A percentile compares a stretch with the other conserved stretches of the same genome.
Evolutionary conservation across 768 basidiomycete species (phyloP).

Genomic region (Hypholoma sublateritium): DNA sequence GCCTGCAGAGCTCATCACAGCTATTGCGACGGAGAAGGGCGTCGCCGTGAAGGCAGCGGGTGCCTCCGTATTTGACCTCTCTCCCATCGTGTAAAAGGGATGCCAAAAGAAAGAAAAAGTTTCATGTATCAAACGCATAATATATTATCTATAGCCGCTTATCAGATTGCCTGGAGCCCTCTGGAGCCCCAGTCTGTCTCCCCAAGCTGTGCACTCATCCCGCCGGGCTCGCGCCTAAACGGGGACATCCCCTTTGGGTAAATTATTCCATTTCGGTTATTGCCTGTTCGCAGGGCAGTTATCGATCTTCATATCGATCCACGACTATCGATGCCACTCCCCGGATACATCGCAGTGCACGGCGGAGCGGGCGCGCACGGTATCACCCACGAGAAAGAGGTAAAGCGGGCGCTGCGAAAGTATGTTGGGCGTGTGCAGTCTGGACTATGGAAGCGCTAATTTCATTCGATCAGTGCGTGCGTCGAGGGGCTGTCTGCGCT

Average conservation of each 20-base stretch:
- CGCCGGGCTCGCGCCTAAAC: background rate
- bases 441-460: background rate
- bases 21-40: conserved; percentile 94
- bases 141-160: background rate
- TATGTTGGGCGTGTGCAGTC: conserved; percentile 26
- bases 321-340: conserved; percentile 14
- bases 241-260: conserved; percentile 5
- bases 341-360: conserved; percentile 61
- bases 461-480: conserved; percentile 47
- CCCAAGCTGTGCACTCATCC: background rate
- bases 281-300: background rate
- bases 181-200: background rate
- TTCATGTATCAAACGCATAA: background rate
- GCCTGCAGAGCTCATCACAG: conserved; percentile 90
- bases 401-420: conserved; percentile 59
- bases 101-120: background rate
- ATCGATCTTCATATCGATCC: conserved; percentile 5
- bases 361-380: conserved; percentile 77
- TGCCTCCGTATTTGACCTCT: conserved; percentile 61
- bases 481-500: conserved; percentile 27
- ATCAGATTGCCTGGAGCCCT: background rate
- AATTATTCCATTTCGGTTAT: conserved; percentile 9
- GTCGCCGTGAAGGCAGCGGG: conserved; percentile 75
- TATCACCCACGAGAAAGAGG: conserved; percentile 41
- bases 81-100: conserved; percentile 43